A percentile compares a stretch with the other conserved stretches of the same genome.
phyloP scores from a whole-genome alignment of 2,329 filamentous ascomycete species.

The Aspergillus pseudoterreus region DNA sequence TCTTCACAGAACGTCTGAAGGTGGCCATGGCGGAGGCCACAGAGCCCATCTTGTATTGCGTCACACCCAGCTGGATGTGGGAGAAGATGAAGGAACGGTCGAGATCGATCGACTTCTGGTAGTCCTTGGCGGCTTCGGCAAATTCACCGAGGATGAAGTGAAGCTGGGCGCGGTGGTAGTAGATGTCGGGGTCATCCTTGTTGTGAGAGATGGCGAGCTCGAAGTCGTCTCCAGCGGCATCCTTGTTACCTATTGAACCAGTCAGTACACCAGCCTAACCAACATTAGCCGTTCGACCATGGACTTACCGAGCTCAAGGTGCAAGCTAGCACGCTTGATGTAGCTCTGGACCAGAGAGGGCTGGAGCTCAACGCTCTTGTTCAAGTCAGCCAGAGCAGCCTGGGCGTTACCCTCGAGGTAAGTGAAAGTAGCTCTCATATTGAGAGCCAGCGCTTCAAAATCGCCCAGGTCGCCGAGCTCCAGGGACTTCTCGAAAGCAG shows the following conservation, averaged over 20 bases:
- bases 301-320: conserved; percentile 76
- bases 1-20: conserved; percentile 96
- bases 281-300: neutral
- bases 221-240: conserved; percentile 85
- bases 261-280: conserved; percentile 26
- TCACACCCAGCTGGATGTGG: conserved; percentile 97
- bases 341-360: conserved; percentile 89
- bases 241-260: conserved; percentile 62
- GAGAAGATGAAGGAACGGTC: conserved; percentile 98
- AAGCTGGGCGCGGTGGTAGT: conserved; percentile 96
- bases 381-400: conserved; percentile 77
- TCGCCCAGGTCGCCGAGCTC: conserved; percentile 76
- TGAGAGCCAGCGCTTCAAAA: conserved; percentile 87
- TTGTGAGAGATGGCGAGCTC: conserved; percentile 80
- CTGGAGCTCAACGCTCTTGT: conserved; percentile 88
- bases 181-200: conserved; percentile 88
- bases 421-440: conserved; percentile 93
- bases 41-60: conserved; percentile 99
- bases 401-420: conserved; percentile 87
- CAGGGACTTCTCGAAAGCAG: conserved; percentile 82
- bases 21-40: conserved; percentile 98
- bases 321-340: conserved; percentile 98
- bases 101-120: conserved; percentile 97
- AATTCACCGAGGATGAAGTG: conserved; percentile 98
- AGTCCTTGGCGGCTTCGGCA: conserved; percentile 90